These are phyloP conservation scores for Coniophora puteana DNA, from an alignment of 1,284 basidiomycete genomes.

Conservation along the genomic window DNA sequence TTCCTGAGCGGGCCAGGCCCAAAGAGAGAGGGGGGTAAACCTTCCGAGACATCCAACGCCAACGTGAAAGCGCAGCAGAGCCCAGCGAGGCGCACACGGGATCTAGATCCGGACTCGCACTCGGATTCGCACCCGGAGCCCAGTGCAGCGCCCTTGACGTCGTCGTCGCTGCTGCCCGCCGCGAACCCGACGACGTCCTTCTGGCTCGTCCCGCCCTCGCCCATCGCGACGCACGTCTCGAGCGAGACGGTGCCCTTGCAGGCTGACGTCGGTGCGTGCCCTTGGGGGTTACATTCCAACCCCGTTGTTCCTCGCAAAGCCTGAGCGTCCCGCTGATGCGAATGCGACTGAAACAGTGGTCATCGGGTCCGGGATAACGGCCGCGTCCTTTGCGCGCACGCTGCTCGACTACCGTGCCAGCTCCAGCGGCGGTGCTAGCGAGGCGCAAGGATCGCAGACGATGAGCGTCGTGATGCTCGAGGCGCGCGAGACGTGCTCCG, in stretches of 20 bases:
- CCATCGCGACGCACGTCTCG: constrained; percentile 27
- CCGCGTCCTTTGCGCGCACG: constrained; percentile 40
- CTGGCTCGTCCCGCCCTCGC: constrained; percentile 40
- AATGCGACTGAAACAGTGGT: constrained; percentile 26
- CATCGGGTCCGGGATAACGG: constrained; percentile 50
- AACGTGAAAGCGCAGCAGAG: no score
- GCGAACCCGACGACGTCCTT: constrained; percentile 39
- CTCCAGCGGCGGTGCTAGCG: constrained; percentile 17
- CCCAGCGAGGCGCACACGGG: no score
- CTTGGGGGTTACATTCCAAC: background rate
- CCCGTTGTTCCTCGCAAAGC: background rate
- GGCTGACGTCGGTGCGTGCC: constrained; percentile 34
- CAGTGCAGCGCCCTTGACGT: constrained; percentile 14
- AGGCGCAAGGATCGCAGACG: constrained; percentile 12
- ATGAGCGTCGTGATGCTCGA: constrained; percentile 43
- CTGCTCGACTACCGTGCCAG: constrained; percentile 29
- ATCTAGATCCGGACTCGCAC: no score
- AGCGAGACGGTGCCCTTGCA: constrained; percentile 28
- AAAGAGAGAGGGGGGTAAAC: no score
- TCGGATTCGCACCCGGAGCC: no score
- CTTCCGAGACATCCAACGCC: no score
- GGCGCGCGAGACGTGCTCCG: constrained; percentile 46
- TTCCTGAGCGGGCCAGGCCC: no score
- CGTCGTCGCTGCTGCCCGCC: constrained; percentile 38
- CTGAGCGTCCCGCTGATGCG: background rate